Evolutionary conservation across 305 asterid species (phyloP).

Genomic region (Caryopteris hybrid): DNA sequence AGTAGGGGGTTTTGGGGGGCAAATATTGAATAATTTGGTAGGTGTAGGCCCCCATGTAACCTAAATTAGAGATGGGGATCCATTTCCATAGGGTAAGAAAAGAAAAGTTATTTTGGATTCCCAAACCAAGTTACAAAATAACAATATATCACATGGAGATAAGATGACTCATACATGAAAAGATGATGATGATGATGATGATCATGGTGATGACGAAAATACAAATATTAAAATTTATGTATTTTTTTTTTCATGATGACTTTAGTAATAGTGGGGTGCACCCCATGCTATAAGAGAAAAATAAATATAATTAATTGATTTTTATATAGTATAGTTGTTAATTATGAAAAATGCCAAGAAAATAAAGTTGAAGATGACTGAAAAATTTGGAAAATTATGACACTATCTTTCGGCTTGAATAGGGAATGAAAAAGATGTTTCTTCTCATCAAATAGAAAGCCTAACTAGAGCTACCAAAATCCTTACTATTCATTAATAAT

Average conservation of each 20-base stretch:
- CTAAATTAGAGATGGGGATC: conserved; percentile 26
- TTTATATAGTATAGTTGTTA: neutral
- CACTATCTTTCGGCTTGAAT: conserved; percentile 30
- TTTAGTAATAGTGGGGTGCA: conserved; percentile 6
- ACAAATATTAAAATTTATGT: too few relatives aligned
- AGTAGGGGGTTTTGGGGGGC: conserved; percentile 23
- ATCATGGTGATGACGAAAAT: conserved; percentile 32
- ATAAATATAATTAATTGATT: conserved; percentile 2
- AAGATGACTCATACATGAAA: conserved; percentile 36
- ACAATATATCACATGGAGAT: conserved; percentile 42
- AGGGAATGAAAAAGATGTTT: conserved; percentile 24
- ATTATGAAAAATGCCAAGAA: conserved; percentile 26
- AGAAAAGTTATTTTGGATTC: conserved; percentile 15
- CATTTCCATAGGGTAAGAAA: neutral
- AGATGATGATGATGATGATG: conserved; percentile 8
- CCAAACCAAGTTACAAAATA: conserved; percentile 25
- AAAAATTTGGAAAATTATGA: conserved; percentile 24
- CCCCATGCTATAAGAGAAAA: neutral
- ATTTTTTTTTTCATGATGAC: too few relatives aligned
- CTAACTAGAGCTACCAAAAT: conserved; percentile 25
- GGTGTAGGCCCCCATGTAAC: conserved; percentile 20
- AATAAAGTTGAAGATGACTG: conserved; percentile 21
- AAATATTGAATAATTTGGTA: conserved; percentile 5
- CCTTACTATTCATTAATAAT: neutral
- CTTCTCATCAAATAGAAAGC: conserved; percentile 42